phyloP scores from a whole-genome alignment of 306 rosid genomes.

The Vicia faba region DNA sequence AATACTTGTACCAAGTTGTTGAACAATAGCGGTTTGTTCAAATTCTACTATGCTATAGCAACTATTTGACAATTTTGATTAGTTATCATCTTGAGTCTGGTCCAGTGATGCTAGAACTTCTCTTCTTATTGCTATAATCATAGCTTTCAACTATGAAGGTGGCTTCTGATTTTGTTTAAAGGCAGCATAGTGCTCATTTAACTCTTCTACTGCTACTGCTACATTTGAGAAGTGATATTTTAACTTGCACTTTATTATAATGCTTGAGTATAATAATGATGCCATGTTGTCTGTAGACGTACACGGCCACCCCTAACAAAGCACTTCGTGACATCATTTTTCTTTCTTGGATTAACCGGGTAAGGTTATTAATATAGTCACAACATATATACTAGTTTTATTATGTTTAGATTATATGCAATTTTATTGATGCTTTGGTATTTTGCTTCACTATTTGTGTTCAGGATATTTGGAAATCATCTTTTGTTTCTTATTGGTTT shows the following conservation, averaged over 20 bases:
- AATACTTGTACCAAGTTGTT: neutral
- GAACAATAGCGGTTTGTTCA: neutral
- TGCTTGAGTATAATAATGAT: slow-evolving; percentile 17
- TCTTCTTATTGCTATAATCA: neutral
- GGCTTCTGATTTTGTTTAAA: slow-evolving; percentile 18
- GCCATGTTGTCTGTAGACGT: slow-evolving; percentile 54
- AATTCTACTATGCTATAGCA: neutral
- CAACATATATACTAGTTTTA: neutral
- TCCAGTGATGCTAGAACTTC: slow-evolving; percentile 12
- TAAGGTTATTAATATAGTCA: slow-evolving; percentile 45
- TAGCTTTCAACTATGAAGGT: neutral
- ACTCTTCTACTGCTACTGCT: slow-evolving; percentile 2
- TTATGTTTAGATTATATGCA: slow-evolving; percentile 22
- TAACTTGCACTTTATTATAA: slow-evolving; percentile 21
- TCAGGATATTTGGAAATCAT: slow-evolving; percentile 96
- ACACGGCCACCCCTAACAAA: slow-evolving; percentile 78
- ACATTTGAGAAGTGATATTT: slow-evolving; percentile 18
- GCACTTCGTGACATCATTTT: slow-evolving; percentile 56
- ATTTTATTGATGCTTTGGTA: slow-evolving; percentile 30
- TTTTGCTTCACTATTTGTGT: slow-evolving; percentile 33
- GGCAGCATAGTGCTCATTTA: slow-evolving; percentile 16
- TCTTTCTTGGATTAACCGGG: slow-evolving; percentile 96
- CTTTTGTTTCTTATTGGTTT: slow-evolving; percentile 97
- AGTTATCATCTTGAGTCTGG: slow-evolving; percentile 6
- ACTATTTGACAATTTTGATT: neutral